Percentiles rank a stretch among this genome's conserved stretches.
Conservation (phyloP, 495 filamentous ascomycete species). For the Penicillium diatomitis region DNA sequence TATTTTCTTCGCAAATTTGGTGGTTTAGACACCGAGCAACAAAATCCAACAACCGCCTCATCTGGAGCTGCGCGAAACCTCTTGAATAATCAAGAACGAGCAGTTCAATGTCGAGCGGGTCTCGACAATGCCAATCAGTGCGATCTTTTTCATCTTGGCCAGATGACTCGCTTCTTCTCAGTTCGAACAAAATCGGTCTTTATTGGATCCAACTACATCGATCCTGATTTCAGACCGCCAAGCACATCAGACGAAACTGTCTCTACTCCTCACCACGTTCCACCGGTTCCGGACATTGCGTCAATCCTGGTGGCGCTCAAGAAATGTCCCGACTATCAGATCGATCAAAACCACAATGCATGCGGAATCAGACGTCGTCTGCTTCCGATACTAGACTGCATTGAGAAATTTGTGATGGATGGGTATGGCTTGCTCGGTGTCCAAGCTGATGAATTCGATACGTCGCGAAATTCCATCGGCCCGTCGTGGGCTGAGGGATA, state of each 20-base stretch:
- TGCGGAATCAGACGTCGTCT: conserved; percentile 66
- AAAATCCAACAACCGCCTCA: conserved; percentile 2
- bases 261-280: neutral
- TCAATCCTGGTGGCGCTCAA: conserved; percentile 45
- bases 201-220: conserved; percentile 39
- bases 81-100: conserved; percentile 15
- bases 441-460: conserved; percentile 36
- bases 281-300: conserved; percentile 30
- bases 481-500: conserved; percentile 16
- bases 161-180: conserved; percentile 72
- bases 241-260: conserved; percentile 12
- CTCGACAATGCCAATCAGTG: conserved; percentile 68
- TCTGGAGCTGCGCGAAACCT: conserved; percentile 6
- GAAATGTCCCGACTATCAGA: conserved; percentile 66
- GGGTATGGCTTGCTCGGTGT: conserved; percentile 57
- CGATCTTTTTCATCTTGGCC: conserved; percentile 79
- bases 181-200: conserved; percentile 39
- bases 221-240: conserved; percentile 23
- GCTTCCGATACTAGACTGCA: conserved; percentile 56
- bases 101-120: conserved; percentile 61
- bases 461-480: neutral
- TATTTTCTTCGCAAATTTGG: conserved; percentile 64
- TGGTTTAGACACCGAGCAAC: conserved; percentile 18
- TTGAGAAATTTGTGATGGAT: conserved; percentile 60
- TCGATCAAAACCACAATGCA: conserved; percentile 66